These are phyloP conservation scores for Epichloe aotearoae DNA, from an alignment of 2,329 filamentous ascomycete genomes.

Conservation along the genomic window DNA sequence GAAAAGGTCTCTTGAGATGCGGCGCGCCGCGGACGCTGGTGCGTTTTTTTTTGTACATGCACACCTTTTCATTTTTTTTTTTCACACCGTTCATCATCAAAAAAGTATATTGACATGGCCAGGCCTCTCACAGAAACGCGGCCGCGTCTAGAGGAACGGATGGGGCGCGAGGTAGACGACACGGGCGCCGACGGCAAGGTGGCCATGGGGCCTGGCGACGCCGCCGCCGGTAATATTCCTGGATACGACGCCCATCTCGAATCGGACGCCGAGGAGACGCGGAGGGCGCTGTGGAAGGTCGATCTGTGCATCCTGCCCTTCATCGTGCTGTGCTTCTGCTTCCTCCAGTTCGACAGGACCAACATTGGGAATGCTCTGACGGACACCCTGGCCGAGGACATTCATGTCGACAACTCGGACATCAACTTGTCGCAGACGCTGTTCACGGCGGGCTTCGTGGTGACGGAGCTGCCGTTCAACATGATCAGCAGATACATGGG, in stretches of 20 bases:
- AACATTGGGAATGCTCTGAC: slow-evolving; percentile 39
- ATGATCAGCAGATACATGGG: slow-evolving; percentile 16
- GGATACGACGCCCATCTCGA: slow-evolving; percentile 12
- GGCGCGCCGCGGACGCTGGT: no score
- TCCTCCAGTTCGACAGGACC: slow-evolving; percentile 20
- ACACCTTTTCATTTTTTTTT: no score
- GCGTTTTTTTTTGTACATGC: no score
- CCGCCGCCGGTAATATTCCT: slow-evolving; percentile 7
- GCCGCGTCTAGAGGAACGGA: background rate
- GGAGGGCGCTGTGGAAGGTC: slow-evolving; percentile 12
- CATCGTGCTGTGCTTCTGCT: slow-evolving; percentile 19
- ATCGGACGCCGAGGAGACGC: slow-evolving; percentile 3
- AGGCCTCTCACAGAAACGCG: no score
- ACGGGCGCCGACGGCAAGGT: background rate
- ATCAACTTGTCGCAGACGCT: slow-evolving; percentile 40
- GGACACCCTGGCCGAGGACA: slow-evolving; percentile 33
- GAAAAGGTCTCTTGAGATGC: no score
- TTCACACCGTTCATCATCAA: no score
- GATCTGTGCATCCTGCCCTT: slow-evolving; percentile 17
- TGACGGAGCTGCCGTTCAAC: slow-evolving; percentile 25
- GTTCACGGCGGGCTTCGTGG: slow-evolving; percentile 34
- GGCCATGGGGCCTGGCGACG: background rate
- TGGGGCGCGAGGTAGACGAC: background rate
- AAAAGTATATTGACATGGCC: no score
- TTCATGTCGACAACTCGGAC: slow-evolving; percentile 34